These are phyloP conservation scores for Amphibolis antarctica DNA, from an alignment of 106 monocot genomes.

Conservation along the genomic window DNA sequence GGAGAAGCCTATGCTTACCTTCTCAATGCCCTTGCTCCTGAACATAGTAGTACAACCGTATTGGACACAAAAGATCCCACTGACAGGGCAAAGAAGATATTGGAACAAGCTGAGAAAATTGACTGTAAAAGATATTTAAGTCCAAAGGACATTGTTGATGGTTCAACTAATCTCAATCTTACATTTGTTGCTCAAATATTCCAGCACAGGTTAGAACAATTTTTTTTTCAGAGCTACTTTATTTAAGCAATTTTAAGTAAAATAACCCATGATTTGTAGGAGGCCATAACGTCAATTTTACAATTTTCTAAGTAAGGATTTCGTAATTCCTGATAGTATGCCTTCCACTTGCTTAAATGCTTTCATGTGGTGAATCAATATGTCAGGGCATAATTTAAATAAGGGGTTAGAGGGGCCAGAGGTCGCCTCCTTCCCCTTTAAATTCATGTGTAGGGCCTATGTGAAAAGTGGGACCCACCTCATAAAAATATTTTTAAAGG, in stretches of 20 bases:
- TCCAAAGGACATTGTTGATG: constrained; percentile 30
- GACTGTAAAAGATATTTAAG: constrained; percentile 27
- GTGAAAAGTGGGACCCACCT: no score
- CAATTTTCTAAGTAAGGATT: no score
- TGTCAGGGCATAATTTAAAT: no score
- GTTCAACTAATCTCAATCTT: constrained; percentile 33
- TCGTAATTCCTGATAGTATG: no score
- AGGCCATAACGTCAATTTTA: no score
- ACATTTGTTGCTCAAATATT: constrained; percentile 33
- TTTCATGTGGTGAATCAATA: no score
- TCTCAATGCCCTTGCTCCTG: constrained; percentile 31
- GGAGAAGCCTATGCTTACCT: constrained; percentile 34
- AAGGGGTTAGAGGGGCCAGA: no score
- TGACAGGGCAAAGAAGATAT: constrained; percentile 18
- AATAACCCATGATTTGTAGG: not conserved
- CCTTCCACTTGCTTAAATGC: no score
- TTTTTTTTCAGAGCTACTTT: not conserved
- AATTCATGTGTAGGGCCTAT: no score
- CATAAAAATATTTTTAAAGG: no score
- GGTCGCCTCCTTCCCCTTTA: no score
- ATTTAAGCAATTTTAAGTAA: not conserved
- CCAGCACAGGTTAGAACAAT: constrained; percentile 14
- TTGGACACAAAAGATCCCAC: constrained; percentile 24
- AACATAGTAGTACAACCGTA: constrained; percentile 12
- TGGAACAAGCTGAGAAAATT: constrained; percentile 28